Percentiles rank a stretch among this genome's conserved stretches.
These are phyloP conservation scores for Dicorynia guianensis DNA, from an alignment of 306 rosid species.

Conservation along the genomic window DNA sequence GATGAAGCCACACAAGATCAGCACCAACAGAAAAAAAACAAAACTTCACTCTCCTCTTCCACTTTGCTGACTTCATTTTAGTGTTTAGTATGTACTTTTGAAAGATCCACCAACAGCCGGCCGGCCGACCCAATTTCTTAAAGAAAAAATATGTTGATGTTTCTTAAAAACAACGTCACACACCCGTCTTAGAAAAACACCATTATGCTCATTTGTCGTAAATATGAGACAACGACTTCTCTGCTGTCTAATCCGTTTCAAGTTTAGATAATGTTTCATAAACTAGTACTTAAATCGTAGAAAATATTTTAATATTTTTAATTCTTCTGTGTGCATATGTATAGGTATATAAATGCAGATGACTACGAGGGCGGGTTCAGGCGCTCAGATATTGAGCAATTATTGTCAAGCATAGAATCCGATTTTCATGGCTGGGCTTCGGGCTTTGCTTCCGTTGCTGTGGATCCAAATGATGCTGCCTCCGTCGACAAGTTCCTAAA, in stretches of 20 bases:
- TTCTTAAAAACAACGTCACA: no score
- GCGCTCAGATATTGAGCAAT: constrained; percentile 59
- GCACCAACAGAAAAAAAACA: constrained; percentile 23
- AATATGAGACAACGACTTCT: no score
- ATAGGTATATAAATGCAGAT: constrained; percentile 65
- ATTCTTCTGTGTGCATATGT: no score
- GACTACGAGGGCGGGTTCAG: constrained; percentile 84
- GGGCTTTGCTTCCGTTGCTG: constrained; percentile 52
- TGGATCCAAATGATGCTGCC: constrained; percentile 61
- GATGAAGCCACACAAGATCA: neutral
- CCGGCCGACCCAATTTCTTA: constrained; percentile 28
- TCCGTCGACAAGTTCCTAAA: constrained; percentile 61
- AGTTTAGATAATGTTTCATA: no score
- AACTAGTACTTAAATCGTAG: no score
- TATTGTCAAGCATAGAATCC: constrained; percentile 60
- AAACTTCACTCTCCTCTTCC: constrained; percentile 46
- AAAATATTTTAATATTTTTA: no score
- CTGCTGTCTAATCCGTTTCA: no score
- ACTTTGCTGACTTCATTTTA: constrained; percentile 31
- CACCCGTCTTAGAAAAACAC: no score
- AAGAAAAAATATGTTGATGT: no score
- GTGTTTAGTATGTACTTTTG: constrained; percentile 17
- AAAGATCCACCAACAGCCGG: constrained; percentile 23
- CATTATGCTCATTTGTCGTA: no score
- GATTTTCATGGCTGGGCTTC: constrained; percentile 69